Evolutionary conservation across 768 basidiomycete species (phyloP), one percentile per base, ranked within the genome.

Genomic region (Amyloporia xantha): DNA sequence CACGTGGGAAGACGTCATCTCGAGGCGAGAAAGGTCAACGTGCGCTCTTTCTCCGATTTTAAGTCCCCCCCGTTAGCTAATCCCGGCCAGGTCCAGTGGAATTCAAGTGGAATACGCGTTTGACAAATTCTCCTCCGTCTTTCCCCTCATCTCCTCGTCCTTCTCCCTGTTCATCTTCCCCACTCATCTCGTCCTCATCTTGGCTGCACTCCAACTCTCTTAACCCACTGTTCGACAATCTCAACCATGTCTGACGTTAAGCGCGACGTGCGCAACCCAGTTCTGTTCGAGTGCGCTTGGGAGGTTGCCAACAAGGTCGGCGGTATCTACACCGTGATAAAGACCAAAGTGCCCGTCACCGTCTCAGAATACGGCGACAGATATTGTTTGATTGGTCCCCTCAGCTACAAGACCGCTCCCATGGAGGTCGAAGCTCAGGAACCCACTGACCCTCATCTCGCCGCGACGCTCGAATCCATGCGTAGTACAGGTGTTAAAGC

Each of bases 271-370:
- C 81, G 80, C 62, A 78, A 84, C 56, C 80, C 89, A 41, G 61
- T 91, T 27, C 85, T 96, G 62, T 96, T 96, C 62, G 93, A 96
- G 64, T 91, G 86, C 66, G 93, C 93, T 27, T 97, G 94, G 94
- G 94, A 96, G 71, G 94, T 96, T 59, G 93, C 87, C 27, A 96
- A 97, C 80, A 97, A 96, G 70, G 94, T 97, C 67, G 95, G 94
- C 58, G 95, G 95, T 53, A 97, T 97, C 69, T 97, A 97, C 77
- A 97, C 95, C 55, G 95, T 99, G 71, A 96, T 98, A 66, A 97
- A 97, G 73, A 98, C 96, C 44, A 99, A 99, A 66, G 93, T 96
- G 49, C 96, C 96, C 47, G 91, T 99, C 71, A 98, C 96, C 58
- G 88, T 94, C 63, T 82, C 83, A 48, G 96, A 98, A 69, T 98